These are phyloP conservation scores for Hyphopichia fennica DNA, from an alignment of 1,139 yeast species.

Conservation along the genomic window DNA sequence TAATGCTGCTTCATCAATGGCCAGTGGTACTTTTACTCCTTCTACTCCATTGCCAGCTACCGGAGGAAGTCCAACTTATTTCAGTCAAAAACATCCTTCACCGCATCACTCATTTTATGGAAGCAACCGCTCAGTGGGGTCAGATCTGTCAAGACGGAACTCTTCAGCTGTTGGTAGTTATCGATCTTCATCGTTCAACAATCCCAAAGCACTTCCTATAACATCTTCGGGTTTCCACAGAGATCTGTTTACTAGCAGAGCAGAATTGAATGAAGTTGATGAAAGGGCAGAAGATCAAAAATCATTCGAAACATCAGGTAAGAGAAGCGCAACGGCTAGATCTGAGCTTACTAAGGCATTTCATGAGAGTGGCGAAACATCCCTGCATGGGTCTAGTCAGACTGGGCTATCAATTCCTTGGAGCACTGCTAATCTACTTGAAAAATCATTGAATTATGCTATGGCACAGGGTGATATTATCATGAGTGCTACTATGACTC, in stretches of 20 bases:
- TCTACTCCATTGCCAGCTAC: slow-evolving; percentile 1
- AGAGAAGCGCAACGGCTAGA: slow-evolving; percentile 9
- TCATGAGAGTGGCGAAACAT: slow-evolving; percentile 11
- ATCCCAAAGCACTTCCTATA: neutral
- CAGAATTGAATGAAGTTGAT: slow-evolving; percentile 11
- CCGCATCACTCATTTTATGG: slow-evolving; percentile 1
- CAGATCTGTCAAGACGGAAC: slow-evolving; percentile 22
- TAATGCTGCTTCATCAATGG: slow-evolving; percentile 16
- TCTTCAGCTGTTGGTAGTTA: slow-evolving; percentile 9
- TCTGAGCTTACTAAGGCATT: slow-evolving; percentile 37
- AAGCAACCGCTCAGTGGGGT: slow-evolving; percentile 12
- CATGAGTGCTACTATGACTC: slow-evolving; percentile 58
- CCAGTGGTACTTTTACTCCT: slow-evolving; percentile 4
- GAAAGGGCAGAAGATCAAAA: slow-evolving; percentile 10
- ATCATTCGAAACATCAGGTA: slow-evolving; percentile 4
- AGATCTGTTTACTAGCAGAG: neutral
- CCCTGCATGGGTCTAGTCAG: neutral
- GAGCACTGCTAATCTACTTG: slow-evolving; percentile 30
- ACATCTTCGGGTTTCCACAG: neutral
- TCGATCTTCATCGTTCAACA: neutral
- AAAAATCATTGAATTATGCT: slow-evolving; percentile 54
- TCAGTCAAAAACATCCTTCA: slow-evolving; percentile 10
- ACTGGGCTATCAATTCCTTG: slow-evolving; percentile 23
- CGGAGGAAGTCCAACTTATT: slow-evolving; percentile 14
- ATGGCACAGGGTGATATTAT: slow-evolving; percentile 65